phyloP scores from a whole-genome alignment of 2,329 filamentous ascomycete species.

The Stagonosporopsis tanaceti region DNA sequence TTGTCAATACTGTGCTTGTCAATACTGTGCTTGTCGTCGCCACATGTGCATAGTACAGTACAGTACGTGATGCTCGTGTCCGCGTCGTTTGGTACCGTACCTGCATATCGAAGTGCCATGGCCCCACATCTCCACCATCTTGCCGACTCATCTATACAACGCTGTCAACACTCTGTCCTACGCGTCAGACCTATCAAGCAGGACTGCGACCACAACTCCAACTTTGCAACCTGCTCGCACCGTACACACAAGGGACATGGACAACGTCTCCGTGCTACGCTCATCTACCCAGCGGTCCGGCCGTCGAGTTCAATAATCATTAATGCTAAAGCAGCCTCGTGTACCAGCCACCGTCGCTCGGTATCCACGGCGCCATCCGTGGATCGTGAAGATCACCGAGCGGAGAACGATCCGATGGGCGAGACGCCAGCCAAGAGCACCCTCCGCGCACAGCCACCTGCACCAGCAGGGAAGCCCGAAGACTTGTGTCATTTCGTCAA shows the following conservation, averaged over 20 bases:
- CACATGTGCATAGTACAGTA: too few species aligned
- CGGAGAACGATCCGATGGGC: slow-evolving; percentile 6
- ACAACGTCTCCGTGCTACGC: not conserved
- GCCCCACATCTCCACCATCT: not conserved
- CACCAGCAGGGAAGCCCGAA: not conserved
- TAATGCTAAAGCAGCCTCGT: slow-evolving; percentile 5
- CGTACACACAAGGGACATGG: not conserved
- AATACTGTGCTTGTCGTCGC: too few species aligned
- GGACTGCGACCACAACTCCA: not conserved
- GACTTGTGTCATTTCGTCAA: not conserved
- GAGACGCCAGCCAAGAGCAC: not conserved
- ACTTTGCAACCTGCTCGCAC: not conserved
- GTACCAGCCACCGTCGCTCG: slow-evolving; percentile 1
- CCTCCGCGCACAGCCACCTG: not conserved
- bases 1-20: too few species aligned
- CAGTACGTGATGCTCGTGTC: not conserved
- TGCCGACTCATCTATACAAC: not conserved
- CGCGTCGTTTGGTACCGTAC: not conserved
- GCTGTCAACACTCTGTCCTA: slow-evolving; percentile 1
- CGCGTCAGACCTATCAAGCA: not conserved
- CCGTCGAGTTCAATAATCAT: not conserved
- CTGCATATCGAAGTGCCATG: not conserved
- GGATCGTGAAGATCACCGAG: slow-evolving; percentile 7
- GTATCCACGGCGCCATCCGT: slow-evolving; percentile 13
- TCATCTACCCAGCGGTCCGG: not conserved